These are phyloP conservation scores for Penicillium sp. DNA, from an alignment of 2,329 filamentous ascomycete species.

Conservation along the genomic window DNA sequence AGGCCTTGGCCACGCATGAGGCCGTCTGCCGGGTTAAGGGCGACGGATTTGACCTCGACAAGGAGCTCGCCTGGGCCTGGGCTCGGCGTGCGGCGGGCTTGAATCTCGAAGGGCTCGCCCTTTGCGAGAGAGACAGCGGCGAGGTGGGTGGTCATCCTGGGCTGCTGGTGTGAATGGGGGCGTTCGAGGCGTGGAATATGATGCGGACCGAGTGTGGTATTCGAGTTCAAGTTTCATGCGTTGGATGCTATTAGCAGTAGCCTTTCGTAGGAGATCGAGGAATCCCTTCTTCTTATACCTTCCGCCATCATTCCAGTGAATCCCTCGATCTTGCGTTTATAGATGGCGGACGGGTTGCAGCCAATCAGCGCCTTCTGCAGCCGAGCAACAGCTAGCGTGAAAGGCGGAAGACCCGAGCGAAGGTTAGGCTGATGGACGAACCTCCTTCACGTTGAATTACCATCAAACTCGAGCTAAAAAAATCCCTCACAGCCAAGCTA, in stretches of 20 bases:
- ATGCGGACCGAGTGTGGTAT: too few species aligned
- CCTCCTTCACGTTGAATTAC: background rate
- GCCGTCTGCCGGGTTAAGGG: constrained; percentile 50
- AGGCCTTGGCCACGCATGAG: constrained; percentile 46
- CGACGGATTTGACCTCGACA: constrained; percentile 49
- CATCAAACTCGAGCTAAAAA: background rate
- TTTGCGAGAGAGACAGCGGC: constrained; percentile 41
- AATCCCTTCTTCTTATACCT: too few species aligned
- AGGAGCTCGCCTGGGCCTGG: constrained; percentile 50
- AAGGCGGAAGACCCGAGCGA: constrained; percentile 4
- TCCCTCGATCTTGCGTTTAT: background rate
- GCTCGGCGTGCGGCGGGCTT: constrained; percentile 43
- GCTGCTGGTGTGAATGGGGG: too few species aligned
- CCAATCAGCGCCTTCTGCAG: constrained; percentile 24
- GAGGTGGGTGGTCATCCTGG: constrained; percentile 42
- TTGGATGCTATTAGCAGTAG: background rate
- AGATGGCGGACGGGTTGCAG: background rate
- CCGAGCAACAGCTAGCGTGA: constrained; percentile 24
- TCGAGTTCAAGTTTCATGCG: background rate
- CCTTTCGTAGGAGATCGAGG: background rate
- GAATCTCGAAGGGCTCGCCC: constrained; percentile 40
- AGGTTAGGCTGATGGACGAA: constrained; percentile 13
- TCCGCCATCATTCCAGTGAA: too few species aligned
- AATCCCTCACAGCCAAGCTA: constrained; percentile 5
- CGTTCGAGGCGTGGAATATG: too few species aligned